Evolutionary conservation across 2,329 filamentous ascomycete species (phyloP), one percentile per base, ranked within the genome.

Genomic region (Gnomoniopsis sp.): DNA sequence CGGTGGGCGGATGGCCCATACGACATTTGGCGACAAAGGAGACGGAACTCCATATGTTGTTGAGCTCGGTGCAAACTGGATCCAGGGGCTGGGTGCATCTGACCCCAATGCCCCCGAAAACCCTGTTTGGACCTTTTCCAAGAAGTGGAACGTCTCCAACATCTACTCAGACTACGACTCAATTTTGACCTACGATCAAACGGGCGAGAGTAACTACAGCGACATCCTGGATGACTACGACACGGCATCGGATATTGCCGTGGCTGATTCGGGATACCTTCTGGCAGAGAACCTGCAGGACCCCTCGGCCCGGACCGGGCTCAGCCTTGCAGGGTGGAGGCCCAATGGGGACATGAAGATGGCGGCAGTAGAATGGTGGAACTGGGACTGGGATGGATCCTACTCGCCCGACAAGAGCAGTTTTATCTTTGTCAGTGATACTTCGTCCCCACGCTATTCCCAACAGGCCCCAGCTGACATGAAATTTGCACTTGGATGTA

Each of bases 41-140:
- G 73, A 81, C 38, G 83, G 83, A 0, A 73, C 78, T 0, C 79
- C 82, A 0, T 86, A 84, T 60, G 77, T 75, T 0, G 75, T 90
- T 11, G 87, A 89, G 68, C 72, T 87, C 0, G 87, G 87, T 2
- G 87, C 87, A 7, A 90, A 89, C 62, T 90, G 87, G 87, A 69
- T 78, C 0, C 68, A 72, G 38, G 70, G 68, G 0, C 59, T 68
- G 0, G 68, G 68, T 4, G 63, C 65, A 21, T 65, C 43, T 55
- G 67, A 61, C 7, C 60, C 63, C 2, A 68, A 69, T 6, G 69
- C 67, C 2, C 74, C 74, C 36, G 79, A 85, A 50, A 87, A 89
- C 52, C 87, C 86, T 0, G 81, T 89, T 49, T 88, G 84, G 83
- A 80, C 77, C 0, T 69, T 87, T 67, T 80, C 81, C 0, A 79